Base-by-base conservation (phyloP, 129 eudicot species). In the Artemisia tridentata region DNA sequence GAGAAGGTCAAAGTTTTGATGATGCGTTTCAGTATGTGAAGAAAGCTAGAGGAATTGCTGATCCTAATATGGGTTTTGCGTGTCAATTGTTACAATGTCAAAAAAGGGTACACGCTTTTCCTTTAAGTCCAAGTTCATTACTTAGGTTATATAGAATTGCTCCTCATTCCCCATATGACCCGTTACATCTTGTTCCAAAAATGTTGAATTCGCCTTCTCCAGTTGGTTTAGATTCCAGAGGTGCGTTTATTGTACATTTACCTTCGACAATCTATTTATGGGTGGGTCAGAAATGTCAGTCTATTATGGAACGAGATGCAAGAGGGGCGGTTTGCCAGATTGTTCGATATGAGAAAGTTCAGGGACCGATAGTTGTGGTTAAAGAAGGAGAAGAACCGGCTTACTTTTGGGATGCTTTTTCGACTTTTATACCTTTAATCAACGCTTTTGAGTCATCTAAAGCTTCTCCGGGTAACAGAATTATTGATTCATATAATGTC, bases 181-280 rank as follows among this genome's bases (percentile, higher is more conserved):
- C 97, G 6, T 78, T 91, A 75, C 96, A 91, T 80, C 97, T 91
- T 71, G 97, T 91, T 47, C 97, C 97, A 3, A 91, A 88, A 84
- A 76, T 88, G 85, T 75, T 91, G 56, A 83, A 75, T 76, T 80
- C 89, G 38, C 86, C 92, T 13, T 75, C 84, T 45, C 82, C 92
- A 3, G 67, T 76, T 47, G 86, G 83, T 34, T 79, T 91, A 67
- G 97, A 91, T 79, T 88, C 97, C 57, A 75, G 96, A 59, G 97
- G 97, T 50, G 97, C 96, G 10, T 91, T 88, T 78, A 91, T 91
- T n/a, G 15, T 91, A 2, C 96, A 88, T 38, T 68, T 91, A 29
- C 97, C 97, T 17, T 88, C 90, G 3, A 79, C 96, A 11, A 84
- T 91, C 17, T 91, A 84, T 73, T 78, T 88, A 56, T 91, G 97